Evolutionary conservation across 768 basidiomycete species (phyloP).

Genomic region (Suillus plorans): DNA sequence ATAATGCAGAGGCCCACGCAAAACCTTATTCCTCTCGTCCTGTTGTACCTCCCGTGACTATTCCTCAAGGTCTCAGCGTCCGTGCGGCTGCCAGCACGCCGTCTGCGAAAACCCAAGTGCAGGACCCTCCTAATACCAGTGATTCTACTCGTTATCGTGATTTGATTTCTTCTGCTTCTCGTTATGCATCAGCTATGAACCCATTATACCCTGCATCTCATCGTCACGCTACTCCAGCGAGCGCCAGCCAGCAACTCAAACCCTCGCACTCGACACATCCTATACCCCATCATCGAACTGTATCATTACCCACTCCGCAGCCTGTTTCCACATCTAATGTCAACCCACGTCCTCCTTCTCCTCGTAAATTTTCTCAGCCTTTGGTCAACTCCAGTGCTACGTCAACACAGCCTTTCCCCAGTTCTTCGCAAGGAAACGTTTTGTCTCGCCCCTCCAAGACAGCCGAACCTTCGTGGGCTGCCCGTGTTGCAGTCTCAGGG

Average conservation of each 20-base stretch:
- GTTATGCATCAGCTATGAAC: slow-evolving; percentile 20
- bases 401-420: slow-evolving; percentile 30
- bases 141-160: slow-evolving; percentile 27
- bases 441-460: neutral
- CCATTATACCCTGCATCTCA: slow-evolving; percentile 23
- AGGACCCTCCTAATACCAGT: slow-evolving; percentile 18
- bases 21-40: slow-evolving; percentile 23
- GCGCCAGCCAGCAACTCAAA: slow-evolving; percentile 17
- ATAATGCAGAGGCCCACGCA: slow-evolving; percentile 13
- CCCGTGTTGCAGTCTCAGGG: slow-evolving; percentile 30
- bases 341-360: slow-evolving; percentile 23
- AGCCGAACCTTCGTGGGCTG: slow-evolving; percentile 11
- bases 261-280: slow-evolving; percentile 22
- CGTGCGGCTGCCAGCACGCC: slow-evolving; percentile 12
- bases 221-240: slow-evolving; percentile 22
- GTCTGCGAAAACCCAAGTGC: slow-evolving; percentile 17
- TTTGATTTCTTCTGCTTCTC: slow-evolving; percentile 13
- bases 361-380: slow-evolving; percentile 29
- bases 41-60: slow-evolving; percentile 13
- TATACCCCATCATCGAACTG: slow-evolving; percentile 34
- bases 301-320: slow-evolving; percentile 33
- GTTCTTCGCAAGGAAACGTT: slow-evolving; percentile 11
- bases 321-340: slow-evolving; percentile 13
- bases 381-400: slow-evolving; percentile 20
- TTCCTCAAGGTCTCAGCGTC: slow-evolving; percentile 14